Evolutionary conservation across 495 filamentous ascomycete species (phyloP).

Genomic region (Trichocladium antarcticum): DNA sequence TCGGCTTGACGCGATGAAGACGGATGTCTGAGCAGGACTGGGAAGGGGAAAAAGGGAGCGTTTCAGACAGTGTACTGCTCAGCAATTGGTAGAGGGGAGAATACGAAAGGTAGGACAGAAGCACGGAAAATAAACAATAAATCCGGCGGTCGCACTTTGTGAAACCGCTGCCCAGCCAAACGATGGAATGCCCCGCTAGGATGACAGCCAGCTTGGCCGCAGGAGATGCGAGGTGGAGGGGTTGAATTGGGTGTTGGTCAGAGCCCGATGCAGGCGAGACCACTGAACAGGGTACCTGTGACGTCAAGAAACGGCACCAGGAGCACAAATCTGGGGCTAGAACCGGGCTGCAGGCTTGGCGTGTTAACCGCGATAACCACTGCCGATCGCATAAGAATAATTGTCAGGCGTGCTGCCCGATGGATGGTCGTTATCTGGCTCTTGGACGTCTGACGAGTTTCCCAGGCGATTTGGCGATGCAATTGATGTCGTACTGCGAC

Average conservation of each 20-base stretch:
- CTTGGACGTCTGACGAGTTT: no score
- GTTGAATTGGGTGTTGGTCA: slow-evolving; percentile 4
- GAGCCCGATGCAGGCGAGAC: background rate
- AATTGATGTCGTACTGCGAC: background rate
- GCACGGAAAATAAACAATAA: background rate
- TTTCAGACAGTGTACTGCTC: no score
- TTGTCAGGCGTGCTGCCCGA: no score
- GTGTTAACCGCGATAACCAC: background rate
- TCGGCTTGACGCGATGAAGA: no score
- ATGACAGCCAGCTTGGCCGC: background rate
- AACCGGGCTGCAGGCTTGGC: slow-evolving; percentile 4
- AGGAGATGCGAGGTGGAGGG: background rate
- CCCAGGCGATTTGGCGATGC: no score
- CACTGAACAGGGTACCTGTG: background rate
- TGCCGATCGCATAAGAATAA: no score
- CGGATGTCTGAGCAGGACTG: background rate
- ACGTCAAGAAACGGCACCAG: slow-evolving; percentile 7
- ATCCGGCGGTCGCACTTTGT: background rate
- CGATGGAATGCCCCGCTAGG: background rate
- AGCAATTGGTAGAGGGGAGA: no score
- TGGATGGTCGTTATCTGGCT: no score
- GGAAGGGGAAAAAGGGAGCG: background rate
- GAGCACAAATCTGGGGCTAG: slow-evolving; percentile 1
- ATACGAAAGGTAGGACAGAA: background rate
- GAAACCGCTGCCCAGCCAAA: background rate